phyloP scores from a whole-genome alignment of 129 eudicot genomes.

The Oenanthe sinensis region DNA sequence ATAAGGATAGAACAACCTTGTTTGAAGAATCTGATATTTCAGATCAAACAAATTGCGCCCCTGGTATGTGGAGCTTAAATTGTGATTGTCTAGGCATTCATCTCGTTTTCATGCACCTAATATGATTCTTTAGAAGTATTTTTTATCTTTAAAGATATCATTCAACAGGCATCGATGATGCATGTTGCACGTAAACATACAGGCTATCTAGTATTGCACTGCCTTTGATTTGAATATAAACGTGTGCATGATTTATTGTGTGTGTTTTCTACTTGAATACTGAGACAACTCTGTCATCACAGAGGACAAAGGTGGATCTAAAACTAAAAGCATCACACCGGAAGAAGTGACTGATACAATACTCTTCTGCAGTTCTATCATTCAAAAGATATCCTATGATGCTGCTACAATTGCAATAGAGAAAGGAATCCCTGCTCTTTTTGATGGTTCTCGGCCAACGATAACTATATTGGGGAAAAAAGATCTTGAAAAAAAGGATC shows the following conservation, averaged over 20 bases:
- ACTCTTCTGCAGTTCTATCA: constrained; percentile 87
- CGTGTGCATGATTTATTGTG: neutral
- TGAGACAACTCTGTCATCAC: constrained; percentile 14
- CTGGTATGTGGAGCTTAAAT: constrained; percentile 42
- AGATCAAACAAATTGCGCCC: constrained; percentile 28
- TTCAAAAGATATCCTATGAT: constrained; percentile 60
- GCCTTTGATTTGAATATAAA: neutral
- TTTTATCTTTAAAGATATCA: neutral
- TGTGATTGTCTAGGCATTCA: neutral
- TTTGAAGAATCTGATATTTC: constrained; percentile 22
- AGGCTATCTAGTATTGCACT: neutral
- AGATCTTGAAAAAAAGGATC: constrained; percentile 33
- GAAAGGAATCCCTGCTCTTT: constrained; percentile 33
- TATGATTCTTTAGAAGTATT: neutral
- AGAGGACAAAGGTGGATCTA: constrained; percentile 43
- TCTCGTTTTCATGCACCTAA: neutral
- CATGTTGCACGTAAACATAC: neutral
- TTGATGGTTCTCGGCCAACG: constrained; percentile 34
- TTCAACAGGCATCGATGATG: neutral
- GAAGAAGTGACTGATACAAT: constrained; percentile 92
- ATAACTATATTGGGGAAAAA: constrained; percentile 38
- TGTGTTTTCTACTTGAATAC: constrained; percentile 1
- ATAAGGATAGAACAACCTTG: constrained; percentile 18
- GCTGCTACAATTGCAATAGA: constrained; percentile 87
- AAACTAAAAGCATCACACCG: constrained; percentile 58